These are phyloP conservation scores for Dorcoceras hygrometricum DNA, from an alignment of 257 asterid genomes.

Conservation along the genomic window DNA sequence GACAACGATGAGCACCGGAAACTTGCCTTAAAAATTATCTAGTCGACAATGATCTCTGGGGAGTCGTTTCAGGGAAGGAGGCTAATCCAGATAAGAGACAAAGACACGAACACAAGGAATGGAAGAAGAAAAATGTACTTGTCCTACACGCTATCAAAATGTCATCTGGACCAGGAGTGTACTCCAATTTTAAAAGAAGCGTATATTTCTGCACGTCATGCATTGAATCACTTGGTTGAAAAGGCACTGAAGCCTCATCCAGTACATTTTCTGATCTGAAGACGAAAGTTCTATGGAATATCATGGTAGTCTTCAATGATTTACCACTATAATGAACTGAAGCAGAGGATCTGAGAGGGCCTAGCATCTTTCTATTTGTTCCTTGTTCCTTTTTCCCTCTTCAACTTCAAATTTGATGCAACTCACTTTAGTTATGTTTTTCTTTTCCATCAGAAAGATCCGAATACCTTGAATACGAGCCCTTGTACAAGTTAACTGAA, in stretches of 20 bases:
- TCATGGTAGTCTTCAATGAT: conserved; percentile 21
- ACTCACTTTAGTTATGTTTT: no score
- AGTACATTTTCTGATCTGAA: conserved; percentile 5
- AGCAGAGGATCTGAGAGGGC: no score
- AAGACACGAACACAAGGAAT: conserved; percentile 30
- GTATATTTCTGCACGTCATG: conserved; percentile 27
- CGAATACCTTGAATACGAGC: conserved; percentile 27
- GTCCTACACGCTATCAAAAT: conserved; percentile 47
- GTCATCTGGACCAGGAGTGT: conserved; percentile 35
- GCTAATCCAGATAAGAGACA: conserved; percentile 25
- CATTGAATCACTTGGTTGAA: conserved; percentile 41
- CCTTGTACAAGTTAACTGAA: conserved; percentile 30
- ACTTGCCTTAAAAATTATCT: conserved; percentile 38
- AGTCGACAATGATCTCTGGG: conserved; percentile 45
- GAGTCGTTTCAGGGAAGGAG: conserved; percentile 40
- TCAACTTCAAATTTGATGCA: no score
- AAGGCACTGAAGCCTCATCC: conserved; percentile 7
- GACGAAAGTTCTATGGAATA: conserved; percentile 13
- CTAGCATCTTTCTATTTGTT: no score
- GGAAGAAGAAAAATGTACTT: conserved; percentile 41
- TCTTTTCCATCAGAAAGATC: no score
- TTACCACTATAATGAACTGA: background rate
- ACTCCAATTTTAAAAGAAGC: conserved; percentile 34
- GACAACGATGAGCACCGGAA: conserved; percentile 44
- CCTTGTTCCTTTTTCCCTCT: no score